These are phyloP conservation scores for Diospyros kaki DNA, from an alignment of 148 eudicot species.

Conservation along the genomic window DNA sequence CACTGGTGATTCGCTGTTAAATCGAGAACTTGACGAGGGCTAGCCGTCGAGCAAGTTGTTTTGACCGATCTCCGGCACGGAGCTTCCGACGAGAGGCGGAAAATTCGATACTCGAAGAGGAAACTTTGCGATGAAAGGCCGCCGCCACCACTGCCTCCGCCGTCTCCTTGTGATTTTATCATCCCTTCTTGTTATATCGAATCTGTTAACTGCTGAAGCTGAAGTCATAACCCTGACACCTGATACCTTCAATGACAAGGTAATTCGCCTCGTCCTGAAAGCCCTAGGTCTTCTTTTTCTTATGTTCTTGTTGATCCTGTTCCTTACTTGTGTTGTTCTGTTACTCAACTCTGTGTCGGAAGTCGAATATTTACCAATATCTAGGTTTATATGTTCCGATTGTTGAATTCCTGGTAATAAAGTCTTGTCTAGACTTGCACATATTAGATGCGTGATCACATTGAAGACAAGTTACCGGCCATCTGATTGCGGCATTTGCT, in stretches of 20 bases:
- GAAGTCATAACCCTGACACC: constrained; percentile 1
- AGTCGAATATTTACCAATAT: no score
- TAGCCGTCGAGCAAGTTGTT: neutral
- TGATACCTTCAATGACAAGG: constrained; percentile 3
- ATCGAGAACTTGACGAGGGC: no score
- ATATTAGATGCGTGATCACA: no score
- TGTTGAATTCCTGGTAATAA: neutral
- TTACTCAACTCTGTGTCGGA: neutral
- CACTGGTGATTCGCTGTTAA: no score
- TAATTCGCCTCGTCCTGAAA: neutral
- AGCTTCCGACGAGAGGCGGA: neutral
- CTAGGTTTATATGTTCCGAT: no score
- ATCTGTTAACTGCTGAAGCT: neutral
- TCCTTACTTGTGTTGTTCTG: neutral
- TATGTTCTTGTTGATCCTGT: neutral
- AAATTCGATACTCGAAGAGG: neutral
- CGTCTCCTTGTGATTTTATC: neutral
- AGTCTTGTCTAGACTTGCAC: neutral
- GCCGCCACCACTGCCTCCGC: neutral
- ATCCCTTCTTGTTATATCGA: neutral
- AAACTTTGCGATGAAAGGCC: neutral
- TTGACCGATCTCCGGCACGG: neutral
- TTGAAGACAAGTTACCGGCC: no score
- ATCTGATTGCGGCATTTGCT: no score
- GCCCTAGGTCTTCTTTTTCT: neutral